Conservation (phyloP, 257 asterid genomes). For the Ehretia macrophylla region DNA sequence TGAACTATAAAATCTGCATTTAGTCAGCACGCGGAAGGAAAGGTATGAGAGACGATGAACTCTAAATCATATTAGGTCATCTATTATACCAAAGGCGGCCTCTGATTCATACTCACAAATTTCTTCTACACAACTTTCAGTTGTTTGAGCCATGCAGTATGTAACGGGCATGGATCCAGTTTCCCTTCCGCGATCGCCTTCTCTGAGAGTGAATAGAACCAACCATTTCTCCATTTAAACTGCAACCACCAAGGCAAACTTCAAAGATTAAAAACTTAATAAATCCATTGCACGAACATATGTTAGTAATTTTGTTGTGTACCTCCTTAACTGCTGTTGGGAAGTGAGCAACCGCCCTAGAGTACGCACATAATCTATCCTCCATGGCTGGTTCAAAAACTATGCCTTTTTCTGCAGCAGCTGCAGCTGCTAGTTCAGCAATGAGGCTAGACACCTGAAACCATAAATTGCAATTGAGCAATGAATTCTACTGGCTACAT, state of each 20-base stretch:
- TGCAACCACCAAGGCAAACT: constrained; percentile 21
- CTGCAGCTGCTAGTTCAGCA: constrained; percentile 79
- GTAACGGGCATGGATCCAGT: constrained; percentile 89
- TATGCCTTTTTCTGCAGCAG: constrained; percentile 72
- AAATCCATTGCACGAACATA: background rate
- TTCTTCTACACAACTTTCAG: constrained; percentile 51
- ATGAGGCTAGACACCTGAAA: constrained; percentile 75
- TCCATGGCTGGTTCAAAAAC: constrained; percentile 73
- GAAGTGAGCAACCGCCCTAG: constrained; percentile 87
- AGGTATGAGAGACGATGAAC: no score
- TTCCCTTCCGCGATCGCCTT: constrained; percentile 76
- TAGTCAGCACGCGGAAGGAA: no score
- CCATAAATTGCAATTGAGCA: background rate
- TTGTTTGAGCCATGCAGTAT: constrained; percentile 94
- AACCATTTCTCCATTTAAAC: constrained; percentile 98
- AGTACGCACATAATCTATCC: constrained; percentile 88
- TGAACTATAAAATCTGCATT: no score
- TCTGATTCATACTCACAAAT: no score
- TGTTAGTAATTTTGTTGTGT: constrained; percentile 2
- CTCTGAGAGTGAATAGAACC: constrained; percentile 87
- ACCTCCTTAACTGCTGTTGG: constrained; percentile 99
- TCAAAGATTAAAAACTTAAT: background rate
- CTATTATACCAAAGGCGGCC: no score
- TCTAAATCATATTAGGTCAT: no score
- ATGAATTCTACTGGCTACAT: background rate